phyloP scores from a whole-genome alignment of 495 filamentous ascomycete genomes.

The Penicillium ochrochloron region DNA sequence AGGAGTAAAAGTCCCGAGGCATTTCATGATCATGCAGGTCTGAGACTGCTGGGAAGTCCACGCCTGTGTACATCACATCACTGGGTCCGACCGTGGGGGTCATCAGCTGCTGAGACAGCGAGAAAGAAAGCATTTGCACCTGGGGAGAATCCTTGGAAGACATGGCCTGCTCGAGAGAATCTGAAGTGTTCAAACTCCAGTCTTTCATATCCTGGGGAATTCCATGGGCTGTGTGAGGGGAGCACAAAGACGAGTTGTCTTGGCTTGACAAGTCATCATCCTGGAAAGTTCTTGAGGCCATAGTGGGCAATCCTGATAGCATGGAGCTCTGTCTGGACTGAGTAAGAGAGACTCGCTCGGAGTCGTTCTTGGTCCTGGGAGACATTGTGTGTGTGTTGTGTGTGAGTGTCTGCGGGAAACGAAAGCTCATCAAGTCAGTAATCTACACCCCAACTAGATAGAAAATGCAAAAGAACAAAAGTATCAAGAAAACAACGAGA shows the following conservation, averaged over 20 bases:
- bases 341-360: slow-evolving; percentile 43
- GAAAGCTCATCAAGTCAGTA: slow-evolving; percentile 43
- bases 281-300: slow-evolving; percentile 49
- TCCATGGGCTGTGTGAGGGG: slow-evolving; percentile 45
- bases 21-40: slow-evolving; percentile 48
- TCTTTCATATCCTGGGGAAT: slow-evolving; percentile 44
- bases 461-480: slow-evolving; percentile 21
- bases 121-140: slow-evolving; percentile 54
- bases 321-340: slow-evolving; percentile 45
- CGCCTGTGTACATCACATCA: slow-evolving; percentile 52
- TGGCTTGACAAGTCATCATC: slow-evolving; percentile 55
- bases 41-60: slow-evolving; percentile 48
- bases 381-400: slow-evolving; percentile 38
- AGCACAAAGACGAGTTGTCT: slow-evolving; percentile 50
- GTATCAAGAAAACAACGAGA: slow-evolving; percentile 17
- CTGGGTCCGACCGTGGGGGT: slow-evolving; percentile 48
- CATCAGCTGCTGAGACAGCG: slow-evolving; percentile 50
- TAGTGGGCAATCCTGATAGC: slow-evolving; percentile 45
- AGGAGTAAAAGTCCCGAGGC: slow-evolving; percentile 47
- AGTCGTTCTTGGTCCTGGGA: slow-evolving; percentile 43
- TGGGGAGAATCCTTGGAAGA: slow-evolving; percentile 48
- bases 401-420: slow-evolving; percentile 1
- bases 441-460: slow-evolving; percentile 25
- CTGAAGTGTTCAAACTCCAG: slow-evolving; percentile 48
- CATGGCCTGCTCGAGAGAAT: slow-evolving; percentile 45